Conservation (phyloP, 805 yeast species). For the Candida ascalaphidarum region DNA sequence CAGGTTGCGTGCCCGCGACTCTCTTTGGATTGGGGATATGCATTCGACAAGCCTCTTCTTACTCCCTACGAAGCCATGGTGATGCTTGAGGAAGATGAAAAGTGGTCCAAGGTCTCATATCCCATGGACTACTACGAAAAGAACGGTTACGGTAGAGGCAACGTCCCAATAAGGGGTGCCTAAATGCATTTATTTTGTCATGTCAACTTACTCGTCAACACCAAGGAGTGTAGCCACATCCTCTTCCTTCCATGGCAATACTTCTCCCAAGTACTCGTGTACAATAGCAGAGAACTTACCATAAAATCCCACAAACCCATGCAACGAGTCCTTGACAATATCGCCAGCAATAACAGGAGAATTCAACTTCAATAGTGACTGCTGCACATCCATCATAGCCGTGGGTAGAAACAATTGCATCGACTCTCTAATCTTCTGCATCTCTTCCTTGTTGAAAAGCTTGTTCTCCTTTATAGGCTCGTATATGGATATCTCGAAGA, state of each 20-base stretch:
- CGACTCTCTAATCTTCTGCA: constrained; percentile 34
- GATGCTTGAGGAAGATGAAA: constrained; percentile 60
- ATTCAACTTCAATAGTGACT: constrained; percentile 47
- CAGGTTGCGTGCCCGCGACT: constrained; percentile 97
- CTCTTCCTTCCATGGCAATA: constrained; percentile 44
- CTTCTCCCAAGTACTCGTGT: constrained; percentile 22
- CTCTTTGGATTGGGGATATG: constrained; percentile 98
- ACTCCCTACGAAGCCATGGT: constrained; percentile 98
- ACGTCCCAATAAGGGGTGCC: too few species aligned
- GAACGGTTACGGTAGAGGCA: constrained; percentile 90
- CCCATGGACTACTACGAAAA: constrained; percentile 94
- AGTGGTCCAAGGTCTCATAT: constrained; percentile 58
- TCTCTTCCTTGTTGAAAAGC: constrained; percentile 36
- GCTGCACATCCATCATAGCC: constrained; percentile 54
- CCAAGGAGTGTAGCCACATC: constrained; percentile 71
- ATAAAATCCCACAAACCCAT: constrained; percentile 42
- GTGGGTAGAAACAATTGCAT: constrained; percentile 49
- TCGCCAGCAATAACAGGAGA: constrained; percentile 57
- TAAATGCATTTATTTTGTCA: too few species aligned
- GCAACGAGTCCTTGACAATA: constrained; percentile 41
- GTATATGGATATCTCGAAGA: constrained; percentile 54
- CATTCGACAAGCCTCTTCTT: constrained; percentile 81
- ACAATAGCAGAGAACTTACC: constrained; percentile 28
- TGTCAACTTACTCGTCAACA: constrained; percentile 46
- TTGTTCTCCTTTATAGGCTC: constrained; percentile 58